Base-by-base conservation (phyloP, 495 filamentous ascomycete genomes). In the Penicillium arizonense region DNA sequence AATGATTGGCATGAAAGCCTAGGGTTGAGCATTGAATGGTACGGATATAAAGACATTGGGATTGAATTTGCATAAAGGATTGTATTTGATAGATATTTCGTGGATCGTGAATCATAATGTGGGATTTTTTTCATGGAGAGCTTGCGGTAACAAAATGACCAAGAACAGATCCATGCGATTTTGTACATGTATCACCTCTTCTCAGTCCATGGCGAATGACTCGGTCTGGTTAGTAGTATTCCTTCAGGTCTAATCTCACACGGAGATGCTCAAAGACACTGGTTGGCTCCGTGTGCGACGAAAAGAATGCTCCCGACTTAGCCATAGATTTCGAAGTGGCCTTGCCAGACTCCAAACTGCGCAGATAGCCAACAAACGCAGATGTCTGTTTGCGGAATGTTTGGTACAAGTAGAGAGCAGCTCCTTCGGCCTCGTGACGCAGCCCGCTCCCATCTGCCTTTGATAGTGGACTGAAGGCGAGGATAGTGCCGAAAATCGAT, bases 401-500 rank as follows among this genome's bases (percentile, higher is more conserved):
- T 2, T 63, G 58, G 64, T 91, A 89, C 39, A 92, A 58, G 14
- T 78, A 76, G 47, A 68, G 57, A 12, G 79, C 64, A 41, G 77
- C 59, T 39, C 71, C 65, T 55, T 76, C 76, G 7, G 65, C 69
- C 34, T 75, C 65, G 30, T 67, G 63, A 24, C 74, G 59, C 14
- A 61, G 56, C 11, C 64, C 69, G 32, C 54, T 58, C 3, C 77
- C 78, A 47, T 74, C 70, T 46, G 65, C 57, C 37, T 71, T 63
- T 13, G 76, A 77, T 24, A 79, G 55, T 32, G 76, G 77, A 20
- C 82, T 78, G 63, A 96, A 96, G 11, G 75, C 69, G 12, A 97
- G 71, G 24, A 96, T 82, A 0, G 83, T 62, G 5, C 72, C 74
- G 52, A 95, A 92, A 4, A 91, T 89, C 11, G 87, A 84, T 47